phyloP scores from a whole-genome alignment of 1,284 basidiomycete genomes.

The Neolentinus lepideus region DNA sequence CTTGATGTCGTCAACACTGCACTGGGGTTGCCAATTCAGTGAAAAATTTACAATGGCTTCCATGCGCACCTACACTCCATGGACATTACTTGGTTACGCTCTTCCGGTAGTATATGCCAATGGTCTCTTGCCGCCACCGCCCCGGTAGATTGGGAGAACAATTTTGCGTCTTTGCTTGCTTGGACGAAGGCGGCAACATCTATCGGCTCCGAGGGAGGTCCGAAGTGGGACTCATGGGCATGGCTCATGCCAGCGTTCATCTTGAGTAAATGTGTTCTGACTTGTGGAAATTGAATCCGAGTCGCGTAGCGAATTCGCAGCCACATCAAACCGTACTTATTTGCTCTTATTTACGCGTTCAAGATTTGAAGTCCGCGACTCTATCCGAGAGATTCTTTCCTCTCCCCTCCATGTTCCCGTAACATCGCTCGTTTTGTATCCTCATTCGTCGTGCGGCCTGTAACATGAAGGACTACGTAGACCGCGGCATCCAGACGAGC shows the following conservation, averaged over 20 bases:
- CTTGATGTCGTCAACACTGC: slow-evolving; percentile 51
- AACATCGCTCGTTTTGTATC: not conserved
- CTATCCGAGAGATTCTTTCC: not conserved
- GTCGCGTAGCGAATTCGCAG: too few relatives aligned
- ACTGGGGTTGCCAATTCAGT: slow-evolving; percentile 4
- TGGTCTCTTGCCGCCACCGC: not conserved
- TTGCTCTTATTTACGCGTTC: slow-evolving; percentile 2
- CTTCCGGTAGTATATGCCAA: not conserved
- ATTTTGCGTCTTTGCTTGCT: not conserved
- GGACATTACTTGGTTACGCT: not conserved
- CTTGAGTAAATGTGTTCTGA: not conserved
- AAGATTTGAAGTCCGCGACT: not conserved
- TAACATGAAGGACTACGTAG: slow-evolving; percentile 8
- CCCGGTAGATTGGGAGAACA: not conserved
- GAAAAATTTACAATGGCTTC: not conserved
- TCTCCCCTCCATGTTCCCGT: not conserved
- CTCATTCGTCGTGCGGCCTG: not conserved
- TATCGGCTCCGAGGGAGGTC: slow-evolving; percentile 12
- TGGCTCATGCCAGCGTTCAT: slow-evolving; percentile 5
- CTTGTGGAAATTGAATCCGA: too few relatives aligned
- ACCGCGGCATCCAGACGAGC: slow-evolving; percentile 12
- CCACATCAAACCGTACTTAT: not conserved
- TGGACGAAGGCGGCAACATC: slow-evolving; percentile 6
- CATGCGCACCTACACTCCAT: slow-evolving; percentile 10
- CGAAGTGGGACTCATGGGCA: slow-evolving; percentile 11